phyloP scores from a whole-genome alignment of 306 rosid genomes.

The Hippophae rhamnoides region DNA sequence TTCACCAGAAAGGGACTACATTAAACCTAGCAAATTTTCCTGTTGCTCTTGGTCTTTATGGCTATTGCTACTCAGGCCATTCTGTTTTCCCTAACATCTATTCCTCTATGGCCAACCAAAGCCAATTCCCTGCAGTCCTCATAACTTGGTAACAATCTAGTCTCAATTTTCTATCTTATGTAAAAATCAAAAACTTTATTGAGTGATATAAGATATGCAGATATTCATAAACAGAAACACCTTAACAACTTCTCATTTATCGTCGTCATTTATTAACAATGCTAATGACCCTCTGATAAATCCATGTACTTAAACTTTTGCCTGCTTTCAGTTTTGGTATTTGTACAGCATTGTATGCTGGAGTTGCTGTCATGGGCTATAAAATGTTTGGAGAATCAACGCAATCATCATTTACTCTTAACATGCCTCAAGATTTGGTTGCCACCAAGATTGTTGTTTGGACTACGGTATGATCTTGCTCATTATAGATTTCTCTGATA shows the following conservation, averaged over 20 bases:
- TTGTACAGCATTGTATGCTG: slow-evolving; percentile 70
- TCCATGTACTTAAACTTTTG: background rate
- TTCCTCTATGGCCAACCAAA: slow-evolving; percentile 73
- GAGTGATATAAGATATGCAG: slow-evolving; percentile 5
- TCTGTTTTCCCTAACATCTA: slow-evolving; percentile 95
- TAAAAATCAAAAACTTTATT: background rate
- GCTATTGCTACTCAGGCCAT: slow-evolving; percentile 95
- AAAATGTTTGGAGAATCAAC: slow-evolving; percentile 84
- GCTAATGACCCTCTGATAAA: background rate
- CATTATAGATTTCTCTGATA: background rate
- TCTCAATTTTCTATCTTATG: background rate
- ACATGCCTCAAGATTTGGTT: slow-evolving; percentile 72
- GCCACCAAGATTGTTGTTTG: slow-evolving; percentile 90
- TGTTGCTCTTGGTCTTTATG: slow-evolving; percentile 91
- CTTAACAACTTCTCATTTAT: no score
- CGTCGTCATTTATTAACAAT: background rate
- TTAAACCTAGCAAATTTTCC: slow-evolving; percentile 70
- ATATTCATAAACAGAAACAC: background rate
- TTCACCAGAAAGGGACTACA: slow-evolving; percentile 52
- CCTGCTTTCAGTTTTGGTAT: slow-evolving; percentile 43
- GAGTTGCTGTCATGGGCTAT: slow-evolving; percentile 89
- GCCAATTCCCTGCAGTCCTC: slow-evolving; percentile 64
- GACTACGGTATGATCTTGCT: slow-evolving; percentile 67
- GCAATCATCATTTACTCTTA: slow-evolving; percentile 82
- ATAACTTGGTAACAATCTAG: slow-evolving; percentile 45